Evolutionary conservation across 2,329 filamentous ascomycete genomes (phyloP).

Genomic region (Scytalidium sp.): DNA sequence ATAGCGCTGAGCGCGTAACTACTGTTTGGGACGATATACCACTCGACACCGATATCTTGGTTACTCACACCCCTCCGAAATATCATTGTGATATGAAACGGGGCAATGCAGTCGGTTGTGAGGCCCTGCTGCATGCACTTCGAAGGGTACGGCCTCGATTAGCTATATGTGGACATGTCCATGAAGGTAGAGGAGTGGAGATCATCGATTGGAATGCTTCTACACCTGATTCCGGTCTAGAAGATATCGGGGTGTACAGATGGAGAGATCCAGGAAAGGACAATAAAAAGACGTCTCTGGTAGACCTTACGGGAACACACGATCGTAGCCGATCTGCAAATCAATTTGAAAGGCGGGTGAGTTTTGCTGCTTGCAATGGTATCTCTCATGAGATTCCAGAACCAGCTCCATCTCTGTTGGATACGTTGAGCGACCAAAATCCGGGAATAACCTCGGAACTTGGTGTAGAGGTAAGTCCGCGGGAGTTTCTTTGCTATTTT

Average conservation of each 20-base stretch:
- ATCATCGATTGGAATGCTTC: conserved; percentile 58
- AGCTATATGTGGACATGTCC: conserved; percentile 70
- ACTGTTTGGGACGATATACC: conserved; percentile 61
- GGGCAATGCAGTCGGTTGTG: conserved; percentile 52
- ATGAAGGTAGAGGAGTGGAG: conserved; percentile 63
- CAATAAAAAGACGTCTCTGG: conserved; percentile 57
- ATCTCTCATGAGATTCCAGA: too few relatives aligned
- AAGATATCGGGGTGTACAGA: conserved; percentile 37
- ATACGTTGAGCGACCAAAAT: too few relatives aligned
- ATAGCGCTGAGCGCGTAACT: conserved; percentile 38
- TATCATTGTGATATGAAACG: conserved; percentile 53
- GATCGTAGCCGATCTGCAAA: not conserved
- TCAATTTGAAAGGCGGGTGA: not conserved
- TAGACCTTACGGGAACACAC: conserved; percentile 51
- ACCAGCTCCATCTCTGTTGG: too few relatives aligned
- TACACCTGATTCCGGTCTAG: conserved; percentile 35
- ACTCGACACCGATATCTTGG: conserved; percentile 58
- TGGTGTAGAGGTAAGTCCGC: not conserved
- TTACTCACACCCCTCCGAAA: conserved; percentile 68
- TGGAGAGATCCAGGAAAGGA: conserved; percentile 60
- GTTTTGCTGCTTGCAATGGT: too few relatives aligned
- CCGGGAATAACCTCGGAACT: too few relatives aligned
- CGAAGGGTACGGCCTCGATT: conserved; percentile 61
- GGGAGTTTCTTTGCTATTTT: not conserved
- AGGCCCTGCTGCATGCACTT: conserved; percentile 53